Percentiles rank a stretch among this genome's conserved stretches.
Evolutionary conservation across 2,329 filamentous ascomycete species (phyloP).

Genomic region (Mollisiaceae sp.): DNA sequence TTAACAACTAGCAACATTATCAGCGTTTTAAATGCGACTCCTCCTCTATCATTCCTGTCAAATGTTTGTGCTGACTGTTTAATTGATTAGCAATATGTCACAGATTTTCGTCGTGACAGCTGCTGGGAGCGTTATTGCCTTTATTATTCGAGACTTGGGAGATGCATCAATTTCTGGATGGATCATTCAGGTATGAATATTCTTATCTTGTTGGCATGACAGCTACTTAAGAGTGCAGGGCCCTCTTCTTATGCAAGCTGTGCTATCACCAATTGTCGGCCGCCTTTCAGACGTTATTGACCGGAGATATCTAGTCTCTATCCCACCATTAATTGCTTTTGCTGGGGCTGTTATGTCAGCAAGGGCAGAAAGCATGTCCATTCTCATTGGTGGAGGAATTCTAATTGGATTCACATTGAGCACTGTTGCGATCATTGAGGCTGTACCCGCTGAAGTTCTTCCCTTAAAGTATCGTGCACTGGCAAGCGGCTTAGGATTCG

Average conservation of each 20-base stretch:
- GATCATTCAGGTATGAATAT: constrained; percentile 54
- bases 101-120: constrained; percentile 62
- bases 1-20: no score
- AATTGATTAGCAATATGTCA: constrained; percentile 50
- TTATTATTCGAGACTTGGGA: constrained; percentile 59
- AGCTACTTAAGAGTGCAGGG: constrained; percentile 45
- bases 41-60: no score
- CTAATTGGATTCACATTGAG: constrained; percentile 58
- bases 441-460: constrained; percentile 60
- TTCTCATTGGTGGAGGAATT: constrained; percentile 60
- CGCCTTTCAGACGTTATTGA: constrained; percentile 61
- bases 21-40: no score
- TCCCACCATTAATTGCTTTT: constrained; percentile 59
- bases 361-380: constrained; percentile 58
- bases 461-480: constrained; percentile 60
- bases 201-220: constrained; percentile 8
- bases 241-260: constrained; percentile 60
- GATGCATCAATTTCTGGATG: constrained; percentile 56
- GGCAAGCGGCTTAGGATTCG: constrained; percentile 57
- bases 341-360: constrained; percentile 59
- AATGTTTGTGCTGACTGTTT: not conserved
- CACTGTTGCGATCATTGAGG: constrained; percentile 59
- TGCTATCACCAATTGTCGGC: constrained; percentile 59
- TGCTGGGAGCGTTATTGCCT: constrained; percentile 59
- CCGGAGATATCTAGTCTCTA: constrained; percentile 57